Percentiles rank a stretch among this genome's conserved stretches.
Evolutionary conservation across 495 filamentous ascomycete genomes (phyloP).

Genomic region (Penicillium desertorum): DNA sequence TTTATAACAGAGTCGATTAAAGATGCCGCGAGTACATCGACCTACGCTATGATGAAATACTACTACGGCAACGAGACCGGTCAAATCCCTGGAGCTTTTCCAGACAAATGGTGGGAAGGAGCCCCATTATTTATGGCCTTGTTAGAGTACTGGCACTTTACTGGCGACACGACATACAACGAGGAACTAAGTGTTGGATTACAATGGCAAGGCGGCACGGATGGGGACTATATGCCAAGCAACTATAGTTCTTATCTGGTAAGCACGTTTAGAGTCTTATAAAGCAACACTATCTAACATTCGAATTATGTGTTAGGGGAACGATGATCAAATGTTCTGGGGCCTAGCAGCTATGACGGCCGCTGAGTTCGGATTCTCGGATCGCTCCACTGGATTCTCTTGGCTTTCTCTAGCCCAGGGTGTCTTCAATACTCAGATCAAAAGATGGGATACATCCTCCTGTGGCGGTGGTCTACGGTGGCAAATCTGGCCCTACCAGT

Average conservation of each 20-base stretch:
- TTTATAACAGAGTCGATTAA: slow-evolving; percentile 60
- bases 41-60: slow-evolving; percentile 66
- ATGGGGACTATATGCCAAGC: slow-evolving; percentile 49
- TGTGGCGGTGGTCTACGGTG: slow-evolving; percentile 56
- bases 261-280: neutral
- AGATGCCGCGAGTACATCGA: slow-evolving; percentile 56
- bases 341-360: slow-evolving; percentile 56
- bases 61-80: slow-evolving; percentile 67
- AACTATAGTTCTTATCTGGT: slow-evolving; percentile 46
- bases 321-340: slow-evolving; percentile 62
- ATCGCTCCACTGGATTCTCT: slow-evolving; percentile 52
- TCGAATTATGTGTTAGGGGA: slow-evolving; percentile 36
- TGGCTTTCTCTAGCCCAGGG: slow-evolving; percentile 76
- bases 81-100: slow-evolving; percentile 57
- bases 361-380: slow-evolving; percentile 51
- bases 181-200: slow-evolving; percentile 49
- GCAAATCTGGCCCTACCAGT: slow-evolving; percentile 55
- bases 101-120: slow-evolving; percentile 75
- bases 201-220: slow-evolving; percentile 47
- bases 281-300: neutral
- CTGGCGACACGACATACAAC: slow-evolving; percentile 55
- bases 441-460: slow-evolving; percentile 49
- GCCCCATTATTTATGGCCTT: slow-evolving; percentile 57
- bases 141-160: slow-evolving; percentile 57
- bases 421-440: slow-evolving; percentile 71